Percentiles rank a stretch among this genome's conserved stretches.
These are phyloP conservation scores for Acer negundo DNA, from an alignment of 345 rosid genomes.

Conservation along the genomic window DNA sequence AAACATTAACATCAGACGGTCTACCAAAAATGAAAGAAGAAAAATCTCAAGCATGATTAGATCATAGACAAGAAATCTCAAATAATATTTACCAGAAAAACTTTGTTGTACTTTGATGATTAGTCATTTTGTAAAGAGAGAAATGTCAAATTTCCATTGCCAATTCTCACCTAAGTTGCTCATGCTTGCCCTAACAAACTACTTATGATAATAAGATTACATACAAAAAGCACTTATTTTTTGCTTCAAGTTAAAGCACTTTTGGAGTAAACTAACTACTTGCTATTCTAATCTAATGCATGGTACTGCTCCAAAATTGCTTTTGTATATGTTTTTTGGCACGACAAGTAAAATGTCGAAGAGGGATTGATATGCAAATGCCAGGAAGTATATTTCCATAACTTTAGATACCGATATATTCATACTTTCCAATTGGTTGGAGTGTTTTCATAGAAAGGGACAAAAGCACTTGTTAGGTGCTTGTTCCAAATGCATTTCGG, in stretches of 20 bases:
- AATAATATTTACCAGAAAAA: no score
- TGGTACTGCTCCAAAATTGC: not conserved
- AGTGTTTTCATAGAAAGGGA: no score
- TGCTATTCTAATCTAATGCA: not conserved
- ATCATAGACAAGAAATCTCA: not conserved
- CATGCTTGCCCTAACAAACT: not conserved
- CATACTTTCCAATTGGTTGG: no score
- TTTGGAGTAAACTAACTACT: not conserved
- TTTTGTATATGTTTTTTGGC: not conserved
- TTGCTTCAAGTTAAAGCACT: not conserved
- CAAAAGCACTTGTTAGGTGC: no score
- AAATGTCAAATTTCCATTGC: not conserved
- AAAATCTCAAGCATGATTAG: not conserved
- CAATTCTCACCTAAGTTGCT: not conserved
- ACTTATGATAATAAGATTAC: not conserved
- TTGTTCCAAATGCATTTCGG: no score
- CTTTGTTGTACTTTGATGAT: no score
- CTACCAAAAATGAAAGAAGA: not conserved
- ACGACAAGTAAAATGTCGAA: not conserved
- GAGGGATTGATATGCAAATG: not conserved
- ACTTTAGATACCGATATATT: no score
- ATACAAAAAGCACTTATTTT: not conserved
- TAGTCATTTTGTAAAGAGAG: not conserved
- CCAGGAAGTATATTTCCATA: no score
- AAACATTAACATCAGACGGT: not conserved